Percentiles rank a stretch among this genome's conserved stretches.
phyloP scores from a whole-genome alignment of 2,329 filamentous ascomycete genomes.

The Diaporthe caulivora region DNA sequence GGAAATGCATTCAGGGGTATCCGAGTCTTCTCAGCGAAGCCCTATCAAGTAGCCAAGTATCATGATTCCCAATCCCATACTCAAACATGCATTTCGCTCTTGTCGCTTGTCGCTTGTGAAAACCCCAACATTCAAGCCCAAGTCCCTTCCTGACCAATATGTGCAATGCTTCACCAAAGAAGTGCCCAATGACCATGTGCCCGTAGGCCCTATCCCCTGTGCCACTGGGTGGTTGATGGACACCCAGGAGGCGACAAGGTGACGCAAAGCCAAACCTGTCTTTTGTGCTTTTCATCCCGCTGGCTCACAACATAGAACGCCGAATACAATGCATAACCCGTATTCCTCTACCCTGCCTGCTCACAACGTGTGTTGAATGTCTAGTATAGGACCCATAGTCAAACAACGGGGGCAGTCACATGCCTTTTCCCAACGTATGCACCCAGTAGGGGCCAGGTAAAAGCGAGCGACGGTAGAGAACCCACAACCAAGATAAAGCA shows the following conservation, averaged over 20 bases:
- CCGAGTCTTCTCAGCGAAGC: slow-evolving; percentile 2
- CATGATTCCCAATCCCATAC: slow-evolving; percentile 31
- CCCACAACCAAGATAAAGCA: background rate
- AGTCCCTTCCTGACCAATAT: background rate
- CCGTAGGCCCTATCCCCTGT: background rate
- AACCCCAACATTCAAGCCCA: slow-evolving; percentile 9
- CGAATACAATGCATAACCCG: slow-evolving; percentile 8
- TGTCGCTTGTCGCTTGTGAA: background rate
- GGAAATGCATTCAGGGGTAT: slow-evolving; percentile 28
- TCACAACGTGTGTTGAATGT: slow-evolving; percentile 22
- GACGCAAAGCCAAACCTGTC: slow-evolving; percentile 2
- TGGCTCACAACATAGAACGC: slow-evolving; percentile 6
- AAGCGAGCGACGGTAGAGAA: slow-evolving; percentile 27
- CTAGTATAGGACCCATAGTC: slow-evolving; percentile 14
- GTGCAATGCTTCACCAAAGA: background rate
- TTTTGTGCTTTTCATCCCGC: slow-evolving; percentile 16
- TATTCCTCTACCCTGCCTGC: slow-evolving; percentile 13
- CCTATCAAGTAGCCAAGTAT: slow-evolving; percentile 25
- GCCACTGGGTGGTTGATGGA: background rate
- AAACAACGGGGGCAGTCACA: background rate
- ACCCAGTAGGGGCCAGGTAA: background rate
- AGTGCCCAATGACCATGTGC: background rate
- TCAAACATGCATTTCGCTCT: slow-evolving; percentile 10
- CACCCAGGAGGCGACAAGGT: slow-evolving; percentile 13
- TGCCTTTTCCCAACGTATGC: slow-evolving; percentile 27